These are phyloP conservation scores for Apiotrichum gamsii DNA, from an alignment of 1,284 basidiomycete genomes.

Conservation along the genomic window DNA sequence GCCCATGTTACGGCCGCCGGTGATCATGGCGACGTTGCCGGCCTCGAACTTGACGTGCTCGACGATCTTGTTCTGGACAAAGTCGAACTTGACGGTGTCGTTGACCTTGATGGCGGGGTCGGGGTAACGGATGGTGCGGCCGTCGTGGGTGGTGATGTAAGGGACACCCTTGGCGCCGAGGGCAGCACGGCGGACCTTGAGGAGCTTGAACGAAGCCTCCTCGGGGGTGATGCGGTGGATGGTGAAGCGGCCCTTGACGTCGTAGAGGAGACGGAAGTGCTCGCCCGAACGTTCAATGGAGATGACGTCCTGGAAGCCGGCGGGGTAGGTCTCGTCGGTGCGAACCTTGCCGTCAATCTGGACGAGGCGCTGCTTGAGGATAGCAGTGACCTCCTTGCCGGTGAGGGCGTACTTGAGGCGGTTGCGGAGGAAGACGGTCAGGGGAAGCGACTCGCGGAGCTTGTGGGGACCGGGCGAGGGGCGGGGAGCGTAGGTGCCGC, in stretches of 20 bases:
- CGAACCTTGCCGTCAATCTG: conserved; percentile 99
- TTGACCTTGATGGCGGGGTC: conserved; percentile 94
- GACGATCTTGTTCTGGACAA: conserved; percentile 89
- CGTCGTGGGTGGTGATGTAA: conserved; percentile 97
- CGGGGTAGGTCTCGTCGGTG: conserved; percentile 94
- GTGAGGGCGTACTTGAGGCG: conserved; percentile 98
- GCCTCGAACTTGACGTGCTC: conserved; percentile 96
- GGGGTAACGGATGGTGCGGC: conserved; percentile 98
- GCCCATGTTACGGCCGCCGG: conserved; percentile 99
- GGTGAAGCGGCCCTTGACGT: conserved; percentile 98
- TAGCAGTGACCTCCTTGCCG: conserved; percentile 89
- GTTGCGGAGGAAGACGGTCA: conserved; percentile 95
- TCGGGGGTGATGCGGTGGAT: conserved; percentile 99
- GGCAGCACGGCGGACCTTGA: conserved; percentile 89
- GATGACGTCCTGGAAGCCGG: conserved; percentile 97
- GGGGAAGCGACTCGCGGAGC: conserved; percentile 91
- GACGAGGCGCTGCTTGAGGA: conserved; percentile 90
- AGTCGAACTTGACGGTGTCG: conserved; percentile 96
- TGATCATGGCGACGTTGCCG: conserved; percentile 95
- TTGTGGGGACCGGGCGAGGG: conserved; percentile 98
- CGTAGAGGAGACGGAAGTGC: conserved; percentile 99
- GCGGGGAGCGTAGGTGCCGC: conserved; percentile 94
- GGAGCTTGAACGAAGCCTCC: conserved; percentile 96
- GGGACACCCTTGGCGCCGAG: conserved; percentile 92
- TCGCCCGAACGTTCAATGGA: conserved; percentile 98